These are phyloP conservation scores for Pyrenophora teres DNA, from an alignment of 2,329 filamentous ascomycete genomes.

Conservation along the genomic window DNA sequence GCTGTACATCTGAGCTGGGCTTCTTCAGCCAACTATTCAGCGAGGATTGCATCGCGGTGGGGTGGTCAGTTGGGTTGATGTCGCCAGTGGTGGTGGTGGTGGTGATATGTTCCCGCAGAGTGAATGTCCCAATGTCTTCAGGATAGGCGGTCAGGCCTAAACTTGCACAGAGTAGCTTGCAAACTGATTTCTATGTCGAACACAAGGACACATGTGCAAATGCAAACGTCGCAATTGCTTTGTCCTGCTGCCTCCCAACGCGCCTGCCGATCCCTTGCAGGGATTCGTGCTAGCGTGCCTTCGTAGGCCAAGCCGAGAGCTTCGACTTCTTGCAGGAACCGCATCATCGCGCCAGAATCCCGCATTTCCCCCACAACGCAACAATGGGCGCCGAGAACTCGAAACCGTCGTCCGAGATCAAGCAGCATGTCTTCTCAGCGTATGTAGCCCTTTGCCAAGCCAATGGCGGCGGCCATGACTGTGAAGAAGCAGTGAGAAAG, in stretches of 20 bases:
- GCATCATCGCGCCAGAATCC: conserved; percentile 33
- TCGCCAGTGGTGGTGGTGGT: no score
- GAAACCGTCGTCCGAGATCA: conserved; percentile 59
- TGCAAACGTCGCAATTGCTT: conserved; percentile 3
- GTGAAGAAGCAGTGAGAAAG: conserved; percentile 1
- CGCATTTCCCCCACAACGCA: conserved; percentile 26
- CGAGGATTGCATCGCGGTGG: conserved; percentile 50
- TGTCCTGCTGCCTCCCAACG: conserved; percentile 16
- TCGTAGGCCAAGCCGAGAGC: conserved; percentile 34
- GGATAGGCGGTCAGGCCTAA: no score
- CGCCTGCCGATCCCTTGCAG: conserved; percentile 23
- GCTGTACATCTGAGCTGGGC: conserved; percentile 42
- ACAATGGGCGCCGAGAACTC: conserved; percentile 67
- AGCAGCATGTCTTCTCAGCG: conserved; percentile 67
- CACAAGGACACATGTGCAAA: neutral
- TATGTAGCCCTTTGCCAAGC: conserved; percentile 44
- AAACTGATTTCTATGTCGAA: no score
- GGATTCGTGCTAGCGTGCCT: conserved; percentile 26
- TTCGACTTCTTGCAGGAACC: conserved; percentile 39
- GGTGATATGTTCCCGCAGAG: no score
- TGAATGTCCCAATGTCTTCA: no score
- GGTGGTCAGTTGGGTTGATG: no score
- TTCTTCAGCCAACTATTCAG: conserved; percentile 55
- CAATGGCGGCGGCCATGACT: conserved; percentile 30
- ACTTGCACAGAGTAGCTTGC: no score